Percentiles rank a stretch among this genome's conserved stretches.
Evolutionary conservation across 345 rosid species (phyloP).

Genomic region (Aquilaria malaccensis): DNA sequence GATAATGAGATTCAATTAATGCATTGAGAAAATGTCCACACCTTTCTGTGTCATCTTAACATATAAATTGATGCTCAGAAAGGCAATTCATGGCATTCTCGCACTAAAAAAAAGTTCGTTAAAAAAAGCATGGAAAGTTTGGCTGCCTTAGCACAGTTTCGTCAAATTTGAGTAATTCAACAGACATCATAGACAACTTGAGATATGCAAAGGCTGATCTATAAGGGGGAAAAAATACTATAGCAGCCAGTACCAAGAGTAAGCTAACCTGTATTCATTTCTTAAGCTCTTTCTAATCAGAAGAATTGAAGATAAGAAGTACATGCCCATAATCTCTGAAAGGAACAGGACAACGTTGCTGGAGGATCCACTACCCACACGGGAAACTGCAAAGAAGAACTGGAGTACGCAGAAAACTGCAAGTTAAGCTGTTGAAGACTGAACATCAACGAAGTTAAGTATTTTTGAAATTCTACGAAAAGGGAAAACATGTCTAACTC

Average conservation of each 20-base stretch:
- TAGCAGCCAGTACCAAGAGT: neutral
- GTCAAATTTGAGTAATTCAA: too few species aligned
- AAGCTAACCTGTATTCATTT: conserved; percentile 74
- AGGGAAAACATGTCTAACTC: neutral
- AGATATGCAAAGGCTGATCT: too few species aligned
- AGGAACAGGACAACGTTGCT: conserved; percentile 94
- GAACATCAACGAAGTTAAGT: neutral
- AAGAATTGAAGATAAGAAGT: conserved; percentile 88
- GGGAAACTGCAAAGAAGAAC: conserved; percentile 99
- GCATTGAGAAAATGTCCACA: too few species aligned
- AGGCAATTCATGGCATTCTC: too few species aligned
- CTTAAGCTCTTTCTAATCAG: conserved; percentile 95
- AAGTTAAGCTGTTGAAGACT: conserved; percentile 14
- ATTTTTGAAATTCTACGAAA: neutral
- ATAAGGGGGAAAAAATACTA: neutral
- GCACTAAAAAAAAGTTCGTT: too few species aligned
- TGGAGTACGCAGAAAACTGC: conserved; percentile 29
- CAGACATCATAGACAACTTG: too few species aligned
- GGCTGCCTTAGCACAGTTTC: too few species aligned
- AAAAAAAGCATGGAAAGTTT: too few species aligned
- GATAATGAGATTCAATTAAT: too few species aligned
- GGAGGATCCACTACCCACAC: conserved; percentile 99
- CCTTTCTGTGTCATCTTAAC: too few species aligned
- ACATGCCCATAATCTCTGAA: conserved; percentile 99
- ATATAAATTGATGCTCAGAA: too few species aligned